Base-by-base conservation (phyloP, 106 monocot genomes). In the Hemerocallis citrina region DNA sequence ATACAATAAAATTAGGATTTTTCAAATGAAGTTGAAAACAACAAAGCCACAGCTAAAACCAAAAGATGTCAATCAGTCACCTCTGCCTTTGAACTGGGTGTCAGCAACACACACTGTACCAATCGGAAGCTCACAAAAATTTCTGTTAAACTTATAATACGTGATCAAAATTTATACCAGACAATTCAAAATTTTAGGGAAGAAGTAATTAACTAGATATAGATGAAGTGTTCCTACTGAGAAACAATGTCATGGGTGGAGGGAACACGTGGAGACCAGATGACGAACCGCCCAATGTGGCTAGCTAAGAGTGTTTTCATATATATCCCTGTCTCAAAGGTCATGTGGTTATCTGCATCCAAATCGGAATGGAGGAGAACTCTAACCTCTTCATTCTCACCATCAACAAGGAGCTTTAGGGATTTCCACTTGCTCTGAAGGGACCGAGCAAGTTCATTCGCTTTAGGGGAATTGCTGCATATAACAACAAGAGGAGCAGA, bases 241-340 rank as follows among this genome's bases (percentile, higher is more conserved):
- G 82, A 59, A 35, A 88, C 87, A 59, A 88, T 56, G 66, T 88
- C 83, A 27, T 88, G 88, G 19, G 88, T 88, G 29, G 88, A 88
- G 19, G 83, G 59, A 39, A 88, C 43, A 37, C 79, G 66, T 2
- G 82, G 88, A 9, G 88, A 75, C 88, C 88, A 88, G 21, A 88
- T 39, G n/a, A 88, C 67, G 12, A 83, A 47, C 59, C 79, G 51
- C n/a, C 88, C 88, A 45, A 88, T 77, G 21, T 54, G 47, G 3
- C 30, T 44, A 45, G 88, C 38, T 6, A 41, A 46, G 36, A 88
- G 79, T 15, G 59, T 57, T 24, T 56, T 73, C 79, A 88, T 75
- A 52, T 82, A 82, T 32, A 54, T 15, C 33, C 66, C 31, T 2
- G 49, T 15, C 5, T 34, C 30, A 54, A 86, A 82, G 20, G 59